Evolutionary conservation across 1,284 basidiomycete genomes (phyloP).

Genomic region (Laetiporus sulphureus): DNA sequence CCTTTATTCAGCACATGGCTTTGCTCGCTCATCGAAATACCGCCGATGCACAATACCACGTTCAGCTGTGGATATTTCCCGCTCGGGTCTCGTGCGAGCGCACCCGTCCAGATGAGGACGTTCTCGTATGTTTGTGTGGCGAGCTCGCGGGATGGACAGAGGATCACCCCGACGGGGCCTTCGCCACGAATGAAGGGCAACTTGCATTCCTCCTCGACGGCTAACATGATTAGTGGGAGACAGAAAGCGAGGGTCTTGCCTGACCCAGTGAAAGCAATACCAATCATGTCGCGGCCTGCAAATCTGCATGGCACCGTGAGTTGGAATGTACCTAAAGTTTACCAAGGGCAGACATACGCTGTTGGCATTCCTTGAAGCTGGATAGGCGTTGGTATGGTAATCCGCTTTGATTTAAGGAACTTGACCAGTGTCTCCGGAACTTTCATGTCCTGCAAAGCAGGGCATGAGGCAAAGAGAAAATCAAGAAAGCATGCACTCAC

Average conservation of each 20-base stretch:
- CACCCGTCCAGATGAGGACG: conserved; percentile 78
- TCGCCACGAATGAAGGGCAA: conserved; percentile 89
- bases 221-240: conserved; percentile 91
- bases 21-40: conserved; percentile 97
- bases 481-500: conserved; percentile 36
- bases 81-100: conserved; percentile 74
- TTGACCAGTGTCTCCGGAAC: conserved; percentile 81
- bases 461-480: conserved; percentile 11
- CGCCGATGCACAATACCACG: conserved; percentile 91
- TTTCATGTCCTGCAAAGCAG: conserved; percentile 83
- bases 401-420: conserved; percentile 81
- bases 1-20: conserved; percentile 85
- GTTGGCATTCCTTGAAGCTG: conserved; percentile 96
- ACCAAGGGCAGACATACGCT: conserved; percentile 51
- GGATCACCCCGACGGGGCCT: conserved; percentile 91
- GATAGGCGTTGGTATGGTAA: conserved; percentile 88
- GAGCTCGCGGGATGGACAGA: conserved; percentile 93
- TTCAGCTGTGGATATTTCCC: conserved; percentile 83
- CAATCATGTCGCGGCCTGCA: conserved; percentile 88
- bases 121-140: conserved; percentile 97
- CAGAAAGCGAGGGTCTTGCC: conserved; percentile 84
- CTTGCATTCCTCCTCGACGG: conserved; percentile 88
- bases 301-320: conserved; percentile 50
- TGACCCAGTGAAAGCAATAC: conserved; percentile 76
- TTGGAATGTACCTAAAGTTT: background rate